These are phyloP conservation scores for Fraxinus excelsior DNA, from an alignment of 257 asterid species.

Conservation along the genomic window DNA sequence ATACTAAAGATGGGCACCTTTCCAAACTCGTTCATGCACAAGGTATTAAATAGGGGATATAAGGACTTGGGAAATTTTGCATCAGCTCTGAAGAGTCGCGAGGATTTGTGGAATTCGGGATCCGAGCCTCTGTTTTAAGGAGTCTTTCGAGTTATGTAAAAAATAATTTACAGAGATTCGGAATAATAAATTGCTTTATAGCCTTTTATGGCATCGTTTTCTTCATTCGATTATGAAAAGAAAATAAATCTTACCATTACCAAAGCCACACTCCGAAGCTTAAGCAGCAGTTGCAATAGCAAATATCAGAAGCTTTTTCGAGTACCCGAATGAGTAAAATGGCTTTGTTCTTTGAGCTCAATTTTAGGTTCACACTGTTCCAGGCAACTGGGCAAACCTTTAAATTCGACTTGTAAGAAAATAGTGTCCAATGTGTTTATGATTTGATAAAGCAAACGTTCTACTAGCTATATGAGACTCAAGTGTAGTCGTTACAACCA, in stretches of 20 bases:
- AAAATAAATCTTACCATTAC: no score
- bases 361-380: not conserved
- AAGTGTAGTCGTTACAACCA: not conserved
- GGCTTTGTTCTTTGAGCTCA: not conserved
- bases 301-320: not conserved
- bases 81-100: slow-evolving; percentile 46
- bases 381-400: not conserved
- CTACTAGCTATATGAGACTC: not conserved
- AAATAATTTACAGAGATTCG: not conserved
- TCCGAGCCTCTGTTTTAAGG: not conserved
- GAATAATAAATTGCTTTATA: not conserved
- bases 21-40: slow-evolving; percentile 36
- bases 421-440: not conserved
- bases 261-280: not conserved
- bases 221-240: not conserved
- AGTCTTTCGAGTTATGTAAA: not conserved
- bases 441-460: not conserved
- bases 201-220: not conserved
- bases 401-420: not conserved
- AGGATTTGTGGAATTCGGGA: slow-evolving; percentile 32
- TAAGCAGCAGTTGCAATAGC: not conserved
- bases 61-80: slow-evolving; percentile 40
- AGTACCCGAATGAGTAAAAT: not conserved
- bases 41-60: slow-evolving; percentile 47
- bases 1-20: slow-evolving; percentile 60